phyloP scores from a whole-genome alignment of 1,139 yeast species.

The Yamadazyma sp. region DNA sequence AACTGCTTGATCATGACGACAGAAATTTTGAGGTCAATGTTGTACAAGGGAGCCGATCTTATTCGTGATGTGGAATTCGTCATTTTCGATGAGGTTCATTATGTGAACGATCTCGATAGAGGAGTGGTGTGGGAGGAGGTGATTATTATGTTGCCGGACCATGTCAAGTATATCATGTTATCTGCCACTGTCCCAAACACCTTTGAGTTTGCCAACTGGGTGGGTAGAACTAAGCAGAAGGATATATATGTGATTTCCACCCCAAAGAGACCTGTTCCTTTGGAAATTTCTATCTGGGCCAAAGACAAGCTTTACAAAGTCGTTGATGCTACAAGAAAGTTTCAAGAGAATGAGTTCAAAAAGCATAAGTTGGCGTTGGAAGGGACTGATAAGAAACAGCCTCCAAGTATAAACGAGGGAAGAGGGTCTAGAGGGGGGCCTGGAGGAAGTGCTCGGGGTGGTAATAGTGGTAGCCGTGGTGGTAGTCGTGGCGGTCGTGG shows the following conservation, averaged over 20 bases:
- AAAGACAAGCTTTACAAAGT: constrained; percentile 63
- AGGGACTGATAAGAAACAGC: constrained; percentile 30
- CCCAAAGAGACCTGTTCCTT: constrained; percentile 92
- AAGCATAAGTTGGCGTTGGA: constrained; percentile 58
- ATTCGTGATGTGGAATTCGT: constrained; percentile 97
- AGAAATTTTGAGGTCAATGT: constrained; percentile 91
- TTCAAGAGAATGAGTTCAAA: constrained; percentile 62
- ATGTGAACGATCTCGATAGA: constrained; percentile 93
- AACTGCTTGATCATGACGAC: constrained; percentile 97
- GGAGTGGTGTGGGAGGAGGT: constrained; percentile 99
- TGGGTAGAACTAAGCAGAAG: constrained; percentile 93
- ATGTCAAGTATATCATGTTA: constrained; percentile 80
- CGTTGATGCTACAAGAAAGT: constrained; percentile 71
- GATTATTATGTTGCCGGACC: constrained; percentile 93
- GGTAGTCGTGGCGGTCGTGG: no score
- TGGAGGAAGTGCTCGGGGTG: constrained; percentile 47
- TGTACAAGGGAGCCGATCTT: constrained; percentile 92
- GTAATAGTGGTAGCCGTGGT: constrained; percentile 28
- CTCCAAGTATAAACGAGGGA: constrained; percentile 41
- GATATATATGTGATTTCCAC: constrained; percentile 95
- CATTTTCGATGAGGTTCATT: constrained; percentile 96
- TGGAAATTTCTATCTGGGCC: constrained; percentile 85
- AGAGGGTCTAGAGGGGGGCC: constrained; percentile 46
- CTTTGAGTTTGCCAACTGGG: constrained; percentile 97
- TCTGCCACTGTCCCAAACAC: constrained; percentile 99